Base-by-base conservation (phyloP, 345 rosid species). In the Turritis glabra region DNA sequence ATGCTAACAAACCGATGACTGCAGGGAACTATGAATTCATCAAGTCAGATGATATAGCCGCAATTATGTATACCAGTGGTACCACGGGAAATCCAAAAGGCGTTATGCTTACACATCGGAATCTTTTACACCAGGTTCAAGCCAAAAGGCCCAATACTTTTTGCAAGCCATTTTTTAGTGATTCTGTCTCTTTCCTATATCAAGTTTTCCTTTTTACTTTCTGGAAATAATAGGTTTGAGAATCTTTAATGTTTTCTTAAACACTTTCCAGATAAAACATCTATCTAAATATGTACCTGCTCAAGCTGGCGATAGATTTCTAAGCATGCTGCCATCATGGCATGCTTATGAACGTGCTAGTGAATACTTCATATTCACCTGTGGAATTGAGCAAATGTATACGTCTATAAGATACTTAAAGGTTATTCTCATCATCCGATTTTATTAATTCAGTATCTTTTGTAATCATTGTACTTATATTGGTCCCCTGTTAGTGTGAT, bases 71-170 rank as follows among this genome's bases (percentile, higher is more conserved):
- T 78, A 95, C 99, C 69, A 95, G 99, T 76, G 99, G 99, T 72
- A 95, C 99, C 79, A 90, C 93, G 2, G 96, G 96, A 67, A 90
- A 95, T 82, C 97, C 97, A 0, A 95, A 95, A 84, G 99, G 97
- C 21, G 97, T 95, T 61, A 89, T 90, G 97, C 92, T 95, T 71
- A 90, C 97, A 2, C 99, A 95, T 80, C 86, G 82, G 69, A 95
- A 95, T 85, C 76, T 95, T 12, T 74, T 95, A 75, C 97, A 91
- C 79, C 97, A 95, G 97, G 99, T 92, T 53, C 55, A 51, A 71
- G 37, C 69, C 79, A 55, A 70, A 21, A 59, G 48, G 56, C 68
- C 1, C 1, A 19, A 22, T 51, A 68, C 58, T 62, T 75, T 77
- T 51, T 71, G 29, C 71, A 47, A 54, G 54, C 64, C 64, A n/a